A percentile compares a stretch with the other conserved stretches of the same genome.
These are phyloP conservation scores for Delphinella strobiligena DNA, from an alignment of 2,329 filamentous ascomycete species.

Conservation along the genomic window DNA sequence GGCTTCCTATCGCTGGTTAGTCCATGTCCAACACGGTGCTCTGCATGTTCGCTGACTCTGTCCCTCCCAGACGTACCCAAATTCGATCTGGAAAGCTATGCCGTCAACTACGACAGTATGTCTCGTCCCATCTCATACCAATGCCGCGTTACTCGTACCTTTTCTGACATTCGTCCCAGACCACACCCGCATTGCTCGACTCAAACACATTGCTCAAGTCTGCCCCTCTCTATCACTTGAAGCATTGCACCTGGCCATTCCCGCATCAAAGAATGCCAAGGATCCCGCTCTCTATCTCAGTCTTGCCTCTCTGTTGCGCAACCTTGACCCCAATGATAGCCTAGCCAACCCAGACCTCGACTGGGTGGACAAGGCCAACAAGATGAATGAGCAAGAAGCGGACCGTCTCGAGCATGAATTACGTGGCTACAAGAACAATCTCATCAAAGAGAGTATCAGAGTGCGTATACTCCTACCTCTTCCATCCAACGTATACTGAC, in stretches of 20 bases:
- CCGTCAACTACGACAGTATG: slow-evolving; percentile 74
- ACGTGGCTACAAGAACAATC: slow-evolving; percentile 88
- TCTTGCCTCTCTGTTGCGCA: slow-evolving; percentile 52
- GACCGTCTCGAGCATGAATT: slow-evolving; percentile 72
- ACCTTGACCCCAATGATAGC: slow-evolving; percentile 53
- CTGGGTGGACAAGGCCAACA: slow-evolving; percentile 64
- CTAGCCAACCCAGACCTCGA: slow-evolving; percentile 54
- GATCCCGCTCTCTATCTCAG: slow-evolving; percentile 63
- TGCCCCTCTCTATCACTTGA: slow-evolving; percentile 68
- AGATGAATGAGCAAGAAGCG: slow-evolving; percentile 56
- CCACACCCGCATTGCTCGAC: slow-evolving; percentile 66
- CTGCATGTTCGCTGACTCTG: neutral
- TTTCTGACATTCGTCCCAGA: slow-evolving; percentile 37
- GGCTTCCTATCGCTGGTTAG: slow-evolving; percentile 8
- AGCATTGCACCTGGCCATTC: slow-evolving; percentile 65
- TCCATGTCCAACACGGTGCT: neutral
- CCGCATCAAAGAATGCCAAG: slow-evolving; percentile 62
- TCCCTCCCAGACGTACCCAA: slow-evolving; percentile 10
- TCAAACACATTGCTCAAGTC: slow-evolving; percentile 67
- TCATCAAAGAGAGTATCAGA: slow-evolving; percentile 92
- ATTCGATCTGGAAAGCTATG: slow-evolving; percentile 82
- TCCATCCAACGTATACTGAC: neutral
- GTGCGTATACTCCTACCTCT: slow-evolving; percentile 36
- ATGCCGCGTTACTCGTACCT: neutral
- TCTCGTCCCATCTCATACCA: neutral